Percentiles rank a stretch among this genome's conserved stretches.
Evolutionary conservation across 441 rosid genomes (phyloP).

Genomic region (Arabidopsis lyrata): DNA sequence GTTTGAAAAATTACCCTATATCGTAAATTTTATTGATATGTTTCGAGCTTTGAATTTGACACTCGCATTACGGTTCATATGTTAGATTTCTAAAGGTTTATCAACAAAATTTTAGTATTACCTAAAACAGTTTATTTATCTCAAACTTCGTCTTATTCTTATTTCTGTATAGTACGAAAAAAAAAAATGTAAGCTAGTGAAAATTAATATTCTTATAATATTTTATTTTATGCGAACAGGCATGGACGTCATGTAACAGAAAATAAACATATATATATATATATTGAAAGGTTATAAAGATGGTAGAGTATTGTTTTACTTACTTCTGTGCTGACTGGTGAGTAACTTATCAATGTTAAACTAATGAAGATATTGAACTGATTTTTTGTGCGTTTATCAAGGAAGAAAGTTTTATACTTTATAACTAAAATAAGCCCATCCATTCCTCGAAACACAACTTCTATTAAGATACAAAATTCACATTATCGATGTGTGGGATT

Average conservation of each 20-base stretch:
- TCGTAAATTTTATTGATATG: neutral
- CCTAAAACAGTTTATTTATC: neutral
- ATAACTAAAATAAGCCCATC: constrained; percentile 36
- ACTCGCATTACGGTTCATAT: neutral
- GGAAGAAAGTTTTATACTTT: constrained; percentile 19
- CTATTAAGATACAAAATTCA: constrained; percentile 20
- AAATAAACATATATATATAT: constrained; percentile 1
- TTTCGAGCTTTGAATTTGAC: neutral
- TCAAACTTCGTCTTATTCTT: neutral
- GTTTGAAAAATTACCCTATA: constrained; percentile 8
- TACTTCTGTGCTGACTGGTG: neutral
- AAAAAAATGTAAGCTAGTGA: neutral
- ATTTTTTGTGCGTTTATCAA: constrained; percentile 33
- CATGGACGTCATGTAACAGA: constrained; percentile 21
- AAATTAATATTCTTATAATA: neutral
- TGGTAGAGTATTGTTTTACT: neutral
- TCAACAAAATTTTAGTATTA: neutral
- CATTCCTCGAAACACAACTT: constrained; percentile 40
- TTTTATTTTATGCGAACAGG: neutral
- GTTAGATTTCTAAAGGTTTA: neutral
- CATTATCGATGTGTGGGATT: constrained; percentile 40
- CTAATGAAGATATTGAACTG: constrained; percentile 16
- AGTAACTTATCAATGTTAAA: neutral
- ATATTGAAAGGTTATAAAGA: neutral
- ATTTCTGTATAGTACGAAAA: too few species aligned